Percentiles rank a stretch among this genome's conserved stretches.
phyloP scores from a whole-genome alignment of 768 basidiomycete genomes.

The Suillus variegatus region DNA sequence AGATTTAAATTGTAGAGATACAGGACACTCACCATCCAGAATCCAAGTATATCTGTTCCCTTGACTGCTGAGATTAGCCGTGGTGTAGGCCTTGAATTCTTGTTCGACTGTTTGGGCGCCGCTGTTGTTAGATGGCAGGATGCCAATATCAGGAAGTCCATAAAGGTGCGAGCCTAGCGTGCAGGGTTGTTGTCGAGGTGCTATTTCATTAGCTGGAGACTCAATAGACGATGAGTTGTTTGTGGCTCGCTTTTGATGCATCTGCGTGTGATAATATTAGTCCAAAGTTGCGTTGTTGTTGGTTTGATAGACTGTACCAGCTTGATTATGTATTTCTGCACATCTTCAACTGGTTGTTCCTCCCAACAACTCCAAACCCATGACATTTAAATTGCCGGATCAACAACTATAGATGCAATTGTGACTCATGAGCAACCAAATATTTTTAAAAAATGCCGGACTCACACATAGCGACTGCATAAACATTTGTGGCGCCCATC shows the following conservation, averaged over 20 bases:
- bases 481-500: background rate
- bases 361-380: background rate
- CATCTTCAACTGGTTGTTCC: background rate
- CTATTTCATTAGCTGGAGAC: background rate
- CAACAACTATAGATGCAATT: conserved; percentile 2
- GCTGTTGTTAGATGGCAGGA: background rate
- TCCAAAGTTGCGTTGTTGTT: background rate
- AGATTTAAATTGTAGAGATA: background rate
- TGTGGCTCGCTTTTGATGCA: background rate
- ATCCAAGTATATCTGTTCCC: background rate
- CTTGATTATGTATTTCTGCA: background rate
- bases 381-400: background rate
- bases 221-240: background rate
- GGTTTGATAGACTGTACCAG: background rate
- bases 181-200: background rate
- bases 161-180: background rate
- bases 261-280: background rate
- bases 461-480: conserved; percentile 1
- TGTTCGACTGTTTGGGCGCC: background rate
- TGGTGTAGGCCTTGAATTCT: background rate
- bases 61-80: background rate
- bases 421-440: background rate
- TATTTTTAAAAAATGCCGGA: background rate
- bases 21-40: background rate
- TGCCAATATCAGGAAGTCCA: background rate